Base-by-base conservation (phyloP, 1,284 basidiomycete genomes). In the Fomitopsis palustris region DNA sequence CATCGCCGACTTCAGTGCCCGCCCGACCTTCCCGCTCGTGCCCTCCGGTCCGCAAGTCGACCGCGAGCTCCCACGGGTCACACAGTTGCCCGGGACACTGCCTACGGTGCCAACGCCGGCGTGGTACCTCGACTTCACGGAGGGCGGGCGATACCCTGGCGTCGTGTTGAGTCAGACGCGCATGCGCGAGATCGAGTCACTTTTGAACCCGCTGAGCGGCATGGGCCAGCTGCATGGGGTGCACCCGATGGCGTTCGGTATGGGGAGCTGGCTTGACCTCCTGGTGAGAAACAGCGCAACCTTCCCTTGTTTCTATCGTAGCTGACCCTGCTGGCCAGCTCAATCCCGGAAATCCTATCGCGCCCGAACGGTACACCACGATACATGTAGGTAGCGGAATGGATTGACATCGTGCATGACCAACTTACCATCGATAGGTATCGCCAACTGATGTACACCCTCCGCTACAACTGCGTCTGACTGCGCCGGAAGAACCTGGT, bases 91-190 rank as follows among this genome's bases (percentile, higher is more conserved):
- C 27, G 56, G 59, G 10, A 62, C 64, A n/a, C 64, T 68, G 16
- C 61, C 70, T 54, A 64, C 62, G 3, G 59, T 68, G 19, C 69
- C 68, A 4, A 72, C 76, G 47, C 77, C 82, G 69, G 74, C 77
- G 1, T 92, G 88, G 87, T 75, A 85, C 12, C 78, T 92, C 31
- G 88, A 91, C 68, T 91, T 92, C 67, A 88, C 87, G 1, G 75
- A 81, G 42, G 78, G 78, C 45, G 81, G 82, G 8, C 74, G 76
- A 61, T 70, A 71, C 45, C 72, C 71, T 17, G 89, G 89, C 17
- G 71, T 92, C 45, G 82, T 90, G 10, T 81, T 90, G 77, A 85
- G 83, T 61, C 88, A 90, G 70, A 79, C 80, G 23, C 79, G 87
- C 54, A 83, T 92, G 81, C 81, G 82, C 58, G 87, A 87, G 58